Conservation (phyloP, 73 alveolate species). For the Stentor roeselii region DNA sequence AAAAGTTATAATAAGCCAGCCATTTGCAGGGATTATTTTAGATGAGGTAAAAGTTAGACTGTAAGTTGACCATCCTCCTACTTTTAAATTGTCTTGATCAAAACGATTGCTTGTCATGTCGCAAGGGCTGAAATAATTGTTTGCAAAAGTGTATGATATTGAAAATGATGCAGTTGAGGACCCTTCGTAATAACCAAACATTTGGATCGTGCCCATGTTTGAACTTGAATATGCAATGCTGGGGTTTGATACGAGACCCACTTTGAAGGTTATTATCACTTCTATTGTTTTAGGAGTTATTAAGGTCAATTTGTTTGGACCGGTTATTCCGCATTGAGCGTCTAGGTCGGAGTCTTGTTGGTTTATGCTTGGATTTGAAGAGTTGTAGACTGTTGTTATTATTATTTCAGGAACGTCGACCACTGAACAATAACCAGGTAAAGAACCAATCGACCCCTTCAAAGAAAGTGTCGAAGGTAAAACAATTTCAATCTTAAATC, state of each 20-base stretch:
- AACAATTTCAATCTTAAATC: neutral
- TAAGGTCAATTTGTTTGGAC: neutral
- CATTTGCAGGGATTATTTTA: neutral
- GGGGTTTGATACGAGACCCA: neutral
- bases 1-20: neutral
- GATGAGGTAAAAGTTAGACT: neutral
- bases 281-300: neutral
- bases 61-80: neutral
- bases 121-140: neutral
- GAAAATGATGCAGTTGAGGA: neutral
- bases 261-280: neutral
- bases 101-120: neutral
- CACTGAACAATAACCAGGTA: neutral
- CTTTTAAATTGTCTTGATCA: neutral
- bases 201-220: neutral
- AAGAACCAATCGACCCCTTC: neutral
- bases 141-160: neutral
- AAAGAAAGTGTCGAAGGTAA: neutral
- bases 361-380: neutral
- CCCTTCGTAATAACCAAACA: constrained; percentile 16
- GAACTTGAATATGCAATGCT: neutral
- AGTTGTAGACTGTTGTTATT: neutral
- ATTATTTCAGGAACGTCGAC: neutral
- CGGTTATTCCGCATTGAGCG: constrained; percentile 10
- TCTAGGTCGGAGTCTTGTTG: neutral